Evolutionary conservation across 1,284 basidiomycete species (phyloP), one percentile per base, ranked within the genome.

Genomic region (Moesziomyces sp.): DNA sequence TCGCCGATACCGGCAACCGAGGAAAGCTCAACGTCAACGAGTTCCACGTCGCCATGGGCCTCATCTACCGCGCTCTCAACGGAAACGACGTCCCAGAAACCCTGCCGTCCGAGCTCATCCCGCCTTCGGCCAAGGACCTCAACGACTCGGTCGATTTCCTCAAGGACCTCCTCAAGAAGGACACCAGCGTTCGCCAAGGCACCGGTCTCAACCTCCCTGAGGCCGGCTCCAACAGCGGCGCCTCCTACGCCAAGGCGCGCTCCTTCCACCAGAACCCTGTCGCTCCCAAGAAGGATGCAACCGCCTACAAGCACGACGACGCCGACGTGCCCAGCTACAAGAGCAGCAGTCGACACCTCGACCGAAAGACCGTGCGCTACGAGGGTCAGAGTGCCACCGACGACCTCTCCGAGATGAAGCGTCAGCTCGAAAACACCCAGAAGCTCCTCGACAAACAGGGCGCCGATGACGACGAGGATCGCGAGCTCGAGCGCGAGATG

Each of bases 41-140:
- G 84, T 99, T 99, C 85, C 94, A 99, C 84, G 93, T 98, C 58
- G 97, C 96, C 1, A 99, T 99, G 96, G 95, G 93, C 64, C 87
- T 99, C 59, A 97, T 99, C 83, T 98, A 96, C 86, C 90, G 96
- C 80, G 74, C 68, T 18, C 70, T 77, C 46, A 97, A 97, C 83
- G 96, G 97, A 10, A 96, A 94, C 85, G 89, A 91, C 3, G 89
- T 99, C 47, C 97, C 97, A 0, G 91, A 93, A 42, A 87, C 88
- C 54, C 89, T 98, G 0, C 96, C 96, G 1, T 85, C 89, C 8
- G 97, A 99, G 85, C 90, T 99, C 49, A 87, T 95, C 5, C 97
- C 96, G 0, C 93, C 95, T 0, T 99, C 96, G 0, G 90, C 93
- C 62, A 89, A 91, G 38, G 94, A 97, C 84, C 90, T 99, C 43